Percentiles rank a stretch among this genome's conserved stretches.
Conservation (phyloP, 208 protist species). For the Angomonas deanei region DNA sequence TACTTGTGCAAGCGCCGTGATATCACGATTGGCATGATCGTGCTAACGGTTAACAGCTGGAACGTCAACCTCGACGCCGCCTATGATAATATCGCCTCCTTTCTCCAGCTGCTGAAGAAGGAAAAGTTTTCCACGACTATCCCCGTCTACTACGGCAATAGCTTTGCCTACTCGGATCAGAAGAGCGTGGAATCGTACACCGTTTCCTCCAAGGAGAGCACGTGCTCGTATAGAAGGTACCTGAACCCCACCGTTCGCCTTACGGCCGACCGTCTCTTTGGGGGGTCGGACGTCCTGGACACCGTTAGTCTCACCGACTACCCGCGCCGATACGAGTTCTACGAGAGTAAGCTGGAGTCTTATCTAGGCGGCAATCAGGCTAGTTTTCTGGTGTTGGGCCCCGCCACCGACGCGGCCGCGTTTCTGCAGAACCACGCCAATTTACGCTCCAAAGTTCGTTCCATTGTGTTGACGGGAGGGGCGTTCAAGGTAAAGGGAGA, state of each 20-base stretch:
- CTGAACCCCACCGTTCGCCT: constrained; percentile 5
- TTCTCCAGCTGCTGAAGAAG: constrained; percentile 29
- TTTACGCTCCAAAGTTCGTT: constrained; percentile 14
- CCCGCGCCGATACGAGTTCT: constrained; percentile 5
- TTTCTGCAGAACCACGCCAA: constrained; percentile 35
- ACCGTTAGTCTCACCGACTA: background rate
- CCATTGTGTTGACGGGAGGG: constrained; percentile 48
- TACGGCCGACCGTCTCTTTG: constrained; percentile 25
- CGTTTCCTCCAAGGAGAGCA: background rate
- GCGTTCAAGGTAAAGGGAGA: constrained; percentile 35
- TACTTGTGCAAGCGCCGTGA: constrained; percentile 66
- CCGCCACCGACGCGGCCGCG: constrained; percentile 55
- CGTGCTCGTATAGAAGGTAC: constrained; percentile 11
- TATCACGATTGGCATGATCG: constrained; percentile 46
- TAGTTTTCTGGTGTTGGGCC: constrained; percentile 50
- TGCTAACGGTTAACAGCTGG: constrained; percentile 44
- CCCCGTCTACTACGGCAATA: constrained; percentile 47
- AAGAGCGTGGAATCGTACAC: background rate
- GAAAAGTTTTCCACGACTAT: constrained; percentile 33
- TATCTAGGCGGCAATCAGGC: constrained; percentile 19
- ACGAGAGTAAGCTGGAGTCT: constrained; percentile 20
- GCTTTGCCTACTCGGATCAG: constrained; percentile 18
- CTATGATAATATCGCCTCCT: constrained; percentile 14
- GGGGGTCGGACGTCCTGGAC: constrained; percentile 18
- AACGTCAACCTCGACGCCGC: constrained; percentile 24